Evolutionary conservation across 1,139 yeast genomes (phyloP), one percentile per base, ranked within the genome.

Genomic region (Blastobotrys serpentis): DNA sequence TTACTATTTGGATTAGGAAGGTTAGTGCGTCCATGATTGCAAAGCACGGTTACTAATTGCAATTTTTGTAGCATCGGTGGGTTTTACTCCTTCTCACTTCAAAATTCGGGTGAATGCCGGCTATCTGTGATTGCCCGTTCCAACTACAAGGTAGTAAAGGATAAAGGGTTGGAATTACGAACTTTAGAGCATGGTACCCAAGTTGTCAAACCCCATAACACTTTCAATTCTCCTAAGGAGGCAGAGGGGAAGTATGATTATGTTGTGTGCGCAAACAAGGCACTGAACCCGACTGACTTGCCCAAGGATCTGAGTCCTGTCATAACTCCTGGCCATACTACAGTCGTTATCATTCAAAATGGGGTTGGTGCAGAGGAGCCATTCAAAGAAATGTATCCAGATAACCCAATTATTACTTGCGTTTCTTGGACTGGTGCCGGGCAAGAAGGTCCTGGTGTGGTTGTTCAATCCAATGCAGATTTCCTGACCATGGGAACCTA

Each of bases 341-440:
- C 85, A 7, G 75, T 84, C 49, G 76, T 82, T 1, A 68, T 83
- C 52, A 63, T 82, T 43, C 87, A 83, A 62, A 83, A 83, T 58
- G 89, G 89, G 3, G 70, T 81, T 45, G 86, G 81, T 16, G 79
- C 82, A 47, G 90, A 84, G 58, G 68, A 67, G 38, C 75, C 81
- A 1, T 70, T 79, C 59, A 68, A 75, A 33, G 67, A 71, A 44
- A 65, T 71, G 40, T 82, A 73, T 56, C 87, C 89, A 8, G 62
- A 70, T 0, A 76, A 78, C 48, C 63, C 77, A 11, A 73, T 81
- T 10, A 67, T 84, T 25, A 75, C 83, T 49, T 86, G 85, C 23
- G 84, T 82, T 2, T 72, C 82, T 0, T 73, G 79, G 69, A 78
- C 81, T 49, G 77, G 80, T 14, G 80, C 86, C 11, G 74, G 79